phyloP scores from a whole-genome alignment of 2,329 filamentous ascomycete species.

The Diaporthe sp. region DNA sequence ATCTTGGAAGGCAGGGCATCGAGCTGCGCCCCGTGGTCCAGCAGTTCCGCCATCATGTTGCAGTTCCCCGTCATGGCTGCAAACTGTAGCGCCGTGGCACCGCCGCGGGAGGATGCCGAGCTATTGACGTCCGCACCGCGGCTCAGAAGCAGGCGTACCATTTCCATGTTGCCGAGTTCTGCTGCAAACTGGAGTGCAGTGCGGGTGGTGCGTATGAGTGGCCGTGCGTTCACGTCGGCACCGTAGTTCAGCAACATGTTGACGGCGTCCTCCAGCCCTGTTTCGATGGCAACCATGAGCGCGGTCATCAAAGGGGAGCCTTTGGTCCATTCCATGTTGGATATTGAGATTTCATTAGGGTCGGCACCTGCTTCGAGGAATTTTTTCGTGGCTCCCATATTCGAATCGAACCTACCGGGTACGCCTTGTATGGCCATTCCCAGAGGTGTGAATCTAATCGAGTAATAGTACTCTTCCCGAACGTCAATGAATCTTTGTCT shows the following conservation, averaged over 20 bases:
- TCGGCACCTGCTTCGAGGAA: neutral
- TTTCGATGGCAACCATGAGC: slow-evolving; percentile 35
- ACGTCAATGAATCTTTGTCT: neutral
- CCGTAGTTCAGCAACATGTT: slow-evolving; percentile 38
- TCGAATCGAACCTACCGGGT: neutral
- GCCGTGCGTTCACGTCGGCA: slow-evolving; percentile 40
- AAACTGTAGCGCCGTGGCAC: slow-evolving; percentile 42
- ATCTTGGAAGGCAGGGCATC: slow-evolving; percentile 31
- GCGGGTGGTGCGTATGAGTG: slow-evolving; percentile 23
- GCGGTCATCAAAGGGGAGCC: neutral
- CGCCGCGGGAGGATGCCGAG: slow-evolving; percentile 25
- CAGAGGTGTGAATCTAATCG: neutral
- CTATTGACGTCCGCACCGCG: slow-evolving; percentile 40
- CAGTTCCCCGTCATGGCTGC: slow-evolving; percentile 42
- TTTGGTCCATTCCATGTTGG: neutral
- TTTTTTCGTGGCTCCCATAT: neutral
- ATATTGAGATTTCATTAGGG: neutral
- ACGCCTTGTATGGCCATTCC: neutral
- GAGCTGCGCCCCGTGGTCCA: slow-evolving; percentile 34
- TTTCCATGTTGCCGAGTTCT: slow-evolving; percentile 36
- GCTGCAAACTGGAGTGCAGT: slow-evolving; percentile 44
- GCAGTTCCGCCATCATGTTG: slow-evolving; percentile 37
- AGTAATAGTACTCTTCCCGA: neutral
- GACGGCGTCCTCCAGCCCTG: slow-evolving; percentile 39
- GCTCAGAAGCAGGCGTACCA: slow-evolving; percentile 40